Base-by-base conservation (phyloP, 768 basidiomycete genomes). In the Pulveroboletus ravenelii region DNA sequence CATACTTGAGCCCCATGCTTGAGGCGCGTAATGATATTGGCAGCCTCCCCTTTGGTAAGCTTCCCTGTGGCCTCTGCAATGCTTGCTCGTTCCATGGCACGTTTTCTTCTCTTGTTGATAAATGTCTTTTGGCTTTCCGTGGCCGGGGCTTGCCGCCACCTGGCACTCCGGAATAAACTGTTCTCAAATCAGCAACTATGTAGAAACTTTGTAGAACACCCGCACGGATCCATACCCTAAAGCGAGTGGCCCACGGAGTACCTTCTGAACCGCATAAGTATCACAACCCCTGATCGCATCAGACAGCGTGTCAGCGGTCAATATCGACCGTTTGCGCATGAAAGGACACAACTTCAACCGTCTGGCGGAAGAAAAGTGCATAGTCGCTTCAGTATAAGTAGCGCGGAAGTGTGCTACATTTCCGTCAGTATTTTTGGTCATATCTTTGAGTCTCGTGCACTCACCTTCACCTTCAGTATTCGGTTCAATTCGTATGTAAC, bases 21-120 rank as follows among this genome's bases (percentile, higher is more conserved):
- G 49, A 89, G 52, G 9, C 89, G 82, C 20, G 82, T 82, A 53
- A 93, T 86, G 40, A 92, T 82, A 55, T 84, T 82, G 0, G 84
- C 85, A 27, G 89, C 89, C 55, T 87, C 77, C 3, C 91, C 91
- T 64, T 89, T 91, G 1, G 80, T 90, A 58, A 93, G 60, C 0
- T 51, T 67, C 40, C 59, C 64, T 5, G 81, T 62, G 30, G 60
- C 48, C 15, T 62, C 61, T n/a, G 51, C 61, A 15, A 55, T 49
- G 10, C 52, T 46, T n/a, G 55, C 54, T 44, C 36, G 53, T 42
- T 56, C 49, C 48, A 62, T 40, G 44, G 56, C 53, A 54, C 72
- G 52, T 36, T 55, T 67, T 39, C 66, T 62, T 73, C 78, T 73
- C 56, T 79, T 84, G 8, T 60, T 57, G 36, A 92, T 67, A 23